Evolutionary conservation across 805 yeast genomes (phyloP), one percentile per base, ranked within the genome.

Genomic region (Wickerhamiella musiphila): DNA sequence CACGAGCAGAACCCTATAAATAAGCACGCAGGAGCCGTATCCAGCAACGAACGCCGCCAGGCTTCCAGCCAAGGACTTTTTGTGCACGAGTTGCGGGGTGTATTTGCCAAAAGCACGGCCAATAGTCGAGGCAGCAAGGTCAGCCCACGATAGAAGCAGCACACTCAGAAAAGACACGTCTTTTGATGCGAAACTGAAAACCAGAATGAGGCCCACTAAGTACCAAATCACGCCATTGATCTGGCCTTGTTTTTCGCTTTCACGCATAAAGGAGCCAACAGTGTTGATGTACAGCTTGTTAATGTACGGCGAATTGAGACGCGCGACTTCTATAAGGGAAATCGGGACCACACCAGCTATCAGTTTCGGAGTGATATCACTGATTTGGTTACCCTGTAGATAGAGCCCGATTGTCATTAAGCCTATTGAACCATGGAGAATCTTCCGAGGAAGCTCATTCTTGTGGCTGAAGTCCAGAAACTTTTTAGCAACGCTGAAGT

Each of bases 51-150:
- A 79, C 4, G 96, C 93, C 16, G 94, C 96, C 16, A 73, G 32
- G 1, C 90, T 75, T 0, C 98, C 98, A 1, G 94, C 94, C 28
- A 90, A 58, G 3, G 93, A 78, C 54, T 90, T 90, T 39, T 70
- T 69, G 39, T 66, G 61, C 5, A 76, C 65, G 14, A 86, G 53
- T 47, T 75, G 72, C 25, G 93, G 92, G 6, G 94, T 81, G 41
- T 75, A 64, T 46, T 77, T 66, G 6, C 96, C 96, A 52, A 58
- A 86, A 34, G 67, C 68, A 42, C 98, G 66, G 24, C 98, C 98
- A 48, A 84, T 57, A 0, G 94, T 81, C 3, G 94, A 81, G 2
- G 98, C 98, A 2, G 95, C 86, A 7, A 96, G 82, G 50, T 90
- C 98, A 4, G 93, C 83, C 96, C 96, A 90, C 48, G 94, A 78